These are phyloP conservation scores for Aquanectria penicillioides DNA, from an alignment of 2,329 filamentous ascomycete genomes.

Conservation along the genomic window DNA sequence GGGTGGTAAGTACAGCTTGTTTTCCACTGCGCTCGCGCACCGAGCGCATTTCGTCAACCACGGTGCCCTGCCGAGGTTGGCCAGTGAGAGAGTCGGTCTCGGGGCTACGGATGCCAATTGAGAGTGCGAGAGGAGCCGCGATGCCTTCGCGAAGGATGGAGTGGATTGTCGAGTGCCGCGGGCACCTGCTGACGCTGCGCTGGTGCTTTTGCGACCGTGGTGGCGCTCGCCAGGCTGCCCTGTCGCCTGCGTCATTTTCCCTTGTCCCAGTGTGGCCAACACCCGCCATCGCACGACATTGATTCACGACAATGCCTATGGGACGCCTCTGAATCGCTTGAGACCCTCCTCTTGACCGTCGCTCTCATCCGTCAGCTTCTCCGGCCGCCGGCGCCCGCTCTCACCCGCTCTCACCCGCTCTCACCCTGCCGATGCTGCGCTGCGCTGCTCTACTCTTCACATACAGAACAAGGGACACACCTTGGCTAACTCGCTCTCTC, in stretches of 20 bases:
- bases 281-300: conserved; percentile 24
- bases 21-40: conserved; percentile 22
- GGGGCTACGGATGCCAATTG: conserved; percentile 34
- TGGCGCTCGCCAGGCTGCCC: conserved; percentile 19
- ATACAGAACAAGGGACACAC: conserved; percentile 1
- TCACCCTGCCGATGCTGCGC: background rate
- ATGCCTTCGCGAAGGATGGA: conserved; percentile 8
- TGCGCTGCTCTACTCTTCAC: background rate
- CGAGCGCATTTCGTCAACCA: background rate
- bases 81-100: background rate
- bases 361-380: no score
- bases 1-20: conserved; percentile 54
- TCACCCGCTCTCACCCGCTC: background rate
- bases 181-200: conserved; percentile 2
- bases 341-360: conserved; percentile 9
- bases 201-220: background rate
- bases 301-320: conserved; percentile 21
- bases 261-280: conserved; percentile 25
- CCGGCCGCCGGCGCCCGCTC: background rate
- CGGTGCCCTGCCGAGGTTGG: conserved; percentile 4
- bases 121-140: conserved; percentile 16
- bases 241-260: conserved; percentile 49
- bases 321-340: conserved; percentile 8
- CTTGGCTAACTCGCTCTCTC: conserved; percentile 42
- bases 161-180: conserved; percentile 9